These are phyloP conservation scores for Lactifluus echinatus DNA, from an alignment of 768 basidiomycete species.

Conservation along the genomic window DNA sequence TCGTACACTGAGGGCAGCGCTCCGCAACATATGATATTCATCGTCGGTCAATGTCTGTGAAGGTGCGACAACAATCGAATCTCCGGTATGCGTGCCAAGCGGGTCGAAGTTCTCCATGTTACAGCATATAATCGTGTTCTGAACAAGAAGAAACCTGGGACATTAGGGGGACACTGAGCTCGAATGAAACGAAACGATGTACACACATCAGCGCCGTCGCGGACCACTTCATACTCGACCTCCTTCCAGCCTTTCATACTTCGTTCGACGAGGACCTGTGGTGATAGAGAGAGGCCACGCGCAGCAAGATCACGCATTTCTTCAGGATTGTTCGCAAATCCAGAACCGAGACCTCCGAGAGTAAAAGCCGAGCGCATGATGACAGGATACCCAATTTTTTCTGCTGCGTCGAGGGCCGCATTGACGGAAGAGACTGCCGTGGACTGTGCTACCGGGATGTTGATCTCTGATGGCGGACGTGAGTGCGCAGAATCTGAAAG, in stretches of 20 bases:
- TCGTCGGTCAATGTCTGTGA: constrained; percentile 96
- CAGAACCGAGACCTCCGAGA: constrained; percentile 95
- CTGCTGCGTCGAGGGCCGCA: constrained; percentile 86
- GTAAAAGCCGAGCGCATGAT: constrained; percentile 96
- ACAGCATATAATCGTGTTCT: constrained; percentile 99
- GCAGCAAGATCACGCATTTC: constrained; percentile 93
- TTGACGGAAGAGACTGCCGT: constrained; percentile 95
- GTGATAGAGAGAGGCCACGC: constrained; percentile 81
- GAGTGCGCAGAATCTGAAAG: constrained; percentile 85
- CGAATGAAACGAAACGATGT: background rate
- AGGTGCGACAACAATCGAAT: constrained; percentile 98
- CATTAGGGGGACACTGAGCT: background rate
- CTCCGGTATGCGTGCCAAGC: constrained; percentile 96
- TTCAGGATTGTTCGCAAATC: constrained; percentile 90
- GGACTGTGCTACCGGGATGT: constrained; percentile 51
- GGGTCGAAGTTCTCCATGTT: constrained; percentile 99
- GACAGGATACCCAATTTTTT: constrained; percentile 90
- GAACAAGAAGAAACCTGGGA: background rate
- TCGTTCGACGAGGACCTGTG: constrained; percentile 94
- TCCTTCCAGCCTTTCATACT: constrained; percentile 99
- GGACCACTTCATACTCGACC: constrained; percentile 97
- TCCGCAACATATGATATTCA: constrained; percentile 98
- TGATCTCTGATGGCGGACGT: constrained; percentile 41
- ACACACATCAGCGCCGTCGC: constrained; percentile 92
- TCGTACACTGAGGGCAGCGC: constrained; percentile 86